Evolutionary conservation across 2,329 filamentous ascomycete species (phyloP).

Genomic region (Trichoderma sp.): DNA sequence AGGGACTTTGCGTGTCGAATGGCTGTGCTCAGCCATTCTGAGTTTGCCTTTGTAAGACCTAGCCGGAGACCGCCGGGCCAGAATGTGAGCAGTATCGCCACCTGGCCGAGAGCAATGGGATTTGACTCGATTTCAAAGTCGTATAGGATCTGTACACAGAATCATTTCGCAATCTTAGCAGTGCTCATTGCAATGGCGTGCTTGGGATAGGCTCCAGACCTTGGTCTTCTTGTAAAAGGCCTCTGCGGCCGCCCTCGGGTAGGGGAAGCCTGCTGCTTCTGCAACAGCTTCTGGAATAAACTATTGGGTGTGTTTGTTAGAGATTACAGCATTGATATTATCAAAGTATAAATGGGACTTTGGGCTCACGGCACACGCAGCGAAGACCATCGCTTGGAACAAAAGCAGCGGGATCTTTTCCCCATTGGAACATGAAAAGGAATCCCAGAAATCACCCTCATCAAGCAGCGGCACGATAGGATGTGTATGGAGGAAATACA

Average conservation of each 20-base stretch:
- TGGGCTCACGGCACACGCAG: slow-evolving; percentile 27
- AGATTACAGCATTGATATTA: background rate
- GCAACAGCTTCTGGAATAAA: slow-evolving; percentile 21
- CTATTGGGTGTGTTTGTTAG: background rate
- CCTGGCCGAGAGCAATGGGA: slow-evolving; percentile 16
- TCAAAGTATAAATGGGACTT: background rate
- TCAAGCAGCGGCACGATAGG: slow-evolving; percentile 31
- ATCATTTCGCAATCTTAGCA: background rate
- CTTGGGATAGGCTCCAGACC: background rate
- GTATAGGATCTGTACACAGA: slow-evolving; percentile 9
- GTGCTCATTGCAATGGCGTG: background rate
- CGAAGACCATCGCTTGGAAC: slow-evolving; percentile 29
- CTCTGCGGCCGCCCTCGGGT: slow-evolving; percentile 13
- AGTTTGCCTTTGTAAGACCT: background rate
- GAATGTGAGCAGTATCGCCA: slow-evolving; percentile 12
- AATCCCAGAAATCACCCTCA: slow-evolving; percentile 29
- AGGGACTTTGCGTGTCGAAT: slow-evolving; percentile 31
- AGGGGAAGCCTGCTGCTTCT: slow-evolving; percentile 19
- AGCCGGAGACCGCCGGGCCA: slow-evolving; percentile 9
- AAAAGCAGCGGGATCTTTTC: slow-evolving; percentile 24
- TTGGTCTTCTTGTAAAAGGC: slow-evolving; percentile 25
- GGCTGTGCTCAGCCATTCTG: slow-evolving; percentile 9
- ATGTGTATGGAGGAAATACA: slow-evolving; percentile 32
- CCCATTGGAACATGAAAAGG: slow-evolving; percentile 27
- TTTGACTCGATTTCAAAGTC: slow-evolving; percentile 21